A percentile compares a stretch with the other conserved stretches of the same genome.
These are phyloP conservation scores for Candida rishiriensis DNA, from an alignment of 805 yeast genomes.

Conservation along the genomic window DNA sequence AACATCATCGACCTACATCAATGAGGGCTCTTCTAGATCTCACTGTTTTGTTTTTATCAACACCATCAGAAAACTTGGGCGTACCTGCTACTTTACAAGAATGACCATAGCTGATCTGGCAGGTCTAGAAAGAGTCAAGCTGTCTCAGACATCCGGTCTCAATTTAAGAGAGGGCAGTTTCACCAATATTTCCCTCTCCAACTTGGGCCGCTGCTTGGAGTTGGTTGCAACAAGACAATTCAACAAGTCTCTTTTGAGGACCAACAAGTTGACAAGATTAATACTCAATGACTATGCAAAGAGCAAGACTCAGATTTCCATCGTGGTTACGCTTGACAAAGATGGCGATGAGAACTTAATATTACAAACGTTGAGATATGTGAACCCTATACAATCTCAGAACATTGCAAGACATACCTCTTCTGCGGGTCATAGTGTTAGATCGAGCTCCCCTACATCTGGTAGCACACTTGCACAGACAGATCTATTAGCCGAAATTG, in stretches of 20 bases:
- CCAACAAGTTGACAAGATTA: slow-evolving; percentile 45
- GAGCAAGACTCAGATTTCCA: slow-evolving; percentile 26
- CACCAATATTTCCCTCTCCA: slow-evolving; percentile 45
- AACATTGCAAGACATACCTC: slow-evolving; percentile 20
- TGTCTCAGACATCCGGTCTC: slow-evolving; percentile 41
- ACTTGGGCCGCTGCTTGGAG: slow-evolving; percentile 45
- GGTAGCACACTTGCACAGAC: slow-evolving; percentile 9
- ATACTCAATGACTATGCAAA: slow-evolving; percentile 41
- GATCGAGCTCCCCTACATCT: slow-evolving; percentile 1
- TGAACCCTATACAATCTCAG: slow-evolving; percentile 27
- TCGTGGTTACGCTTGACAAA: slow-evolving; percentile 37
- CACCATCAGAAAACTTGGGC: slow-evolving; percentile 22
- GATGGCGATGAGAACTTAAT: slow-evolving; percentile 32
- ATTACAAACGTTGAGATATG: slow-evolving; percentile 28
- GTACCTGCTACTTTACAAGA: slow-evolving; percentile 28
- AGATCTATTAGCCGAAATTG: slow-evolving; percentile 24
- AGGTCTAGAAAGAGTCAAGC: slow-evolving; percentile 45
- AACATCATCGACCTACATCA: slow-evolving; percentile 40
- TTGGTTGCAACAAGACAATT: slow-evolving; percentile 34
- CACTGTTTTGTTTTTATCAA: slow-evolving; percentile 48
- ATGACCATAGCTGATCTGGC: slow-evolving; percentile 50
- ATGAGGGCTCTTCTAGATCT: slow-evolving; percentile 43
- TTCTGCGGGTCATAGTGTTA: slow-evolving; percentile 5
- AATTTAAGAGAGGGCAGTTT: slow-evolving; percentile 43
- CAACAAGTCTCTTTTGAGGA: slow-evolving; percentile 40